Evolutionary conservation across 257 asterid genomes (phyloP).

Genomic region (Lycium ferocissimum): DNA sequence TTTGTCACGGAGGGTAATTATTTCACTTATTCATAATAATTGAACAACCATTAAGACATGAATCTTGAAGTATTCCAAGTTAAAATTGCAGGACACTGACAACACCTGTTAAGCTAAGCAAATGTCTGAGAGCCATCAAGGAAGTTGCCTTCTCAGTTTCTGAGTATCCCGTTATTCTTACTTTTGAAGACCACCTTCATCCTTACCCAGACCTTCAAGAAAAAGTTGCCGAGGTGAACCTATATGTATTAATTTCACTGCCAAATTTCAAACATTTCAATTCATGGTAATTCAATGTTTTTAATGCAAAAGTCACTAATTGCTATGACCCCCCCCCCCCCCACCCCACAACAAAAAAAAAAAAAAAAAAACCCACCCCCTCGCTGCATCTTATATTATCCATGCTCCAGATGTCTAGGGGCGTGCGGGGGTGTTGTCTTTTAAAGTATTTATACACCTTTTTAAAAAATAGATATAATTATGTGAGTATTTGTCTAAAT

Average conservation of each 20-base stretch:
- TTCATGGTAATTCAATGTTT: background rate
- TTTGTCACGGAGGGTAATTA: conserved; percentile 40
- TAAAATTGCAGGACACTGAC: conserved; percentile 37
- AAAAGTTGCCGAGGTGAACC: conserved; percentile 38
- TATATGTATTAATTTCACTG: background rate
- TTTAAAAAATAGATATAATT: too few relatives aligned
- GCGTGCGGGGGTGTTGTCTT: too few relatives aligned
- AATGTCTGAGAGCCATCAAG: conserved; percentile 40
- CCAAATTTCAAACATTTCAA: background rate
- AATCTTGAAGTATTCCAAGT: too few relatives aligned
- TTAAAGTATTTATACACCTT: too few relatives aligned
- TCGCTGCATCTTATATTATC: too few relatives aligned
- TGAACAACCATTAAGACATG: background rate
- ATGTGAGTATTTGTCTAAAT: too few relatives aligned
- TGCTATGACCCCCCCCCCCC: too few relatives aligned
- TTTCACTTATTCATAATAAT: background rate
- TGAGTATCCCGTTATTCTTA: conserved; percentile 40
- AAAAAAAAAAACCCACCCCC: too few relatives aligned
- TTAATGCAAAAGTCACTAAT: background rate
- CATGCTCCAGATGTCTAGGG: too few relatives aligned
- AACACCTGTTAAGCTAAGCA: conserved; percentile 39
- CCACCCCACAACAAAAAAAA: too few relatives aligned
- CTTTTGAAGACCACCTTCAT: conserved; percentile 44
- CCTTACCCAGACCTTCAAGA: conserved; percentile 35
- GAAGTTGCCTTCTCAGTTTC: conserved; percentile 36